A percentile compares a stretch with the other conserved stretches of the same genome.
phyloP scores from a whole-genome alignment of 1,284 basidiomycete genomes.

The Stereum hirsutum region DNA sequence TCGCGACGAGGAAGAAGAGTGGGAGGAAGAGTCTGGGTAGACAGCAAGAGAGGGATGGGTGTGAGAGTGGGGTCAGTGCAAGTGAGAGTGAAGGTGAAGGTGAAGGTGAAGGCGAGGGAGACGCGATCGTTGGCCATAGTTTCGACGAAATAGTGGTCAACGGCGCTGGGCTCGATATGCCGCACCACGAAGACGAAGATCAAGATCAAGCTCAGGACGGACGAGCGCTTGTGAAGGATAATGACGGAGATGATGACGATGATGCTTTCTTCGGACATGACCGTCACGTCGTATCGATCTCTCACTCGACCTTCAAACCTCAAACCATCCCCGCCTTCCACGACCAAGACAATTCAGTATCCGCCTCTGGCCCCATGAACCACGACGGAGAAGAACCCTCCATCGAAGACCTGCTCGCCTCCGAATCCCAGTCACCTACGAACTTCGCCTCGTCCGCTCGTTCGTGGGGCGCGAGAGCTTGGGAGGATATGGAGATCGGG shows the following conservation, averaged over 20 bases:
- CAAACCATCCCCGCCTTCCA: too few relatives aligned
- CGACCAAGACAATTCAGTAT: too few relatives aligned
- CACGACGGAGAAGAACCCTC: slow-evolving; percentile 31
- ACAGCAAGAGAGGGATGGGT: background rate
- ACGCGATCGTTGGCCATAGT: slow-evolving; percentile 37
- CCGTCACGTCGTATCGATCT: slow-evolving; percentile 1
- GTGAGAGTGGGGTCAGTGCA: background rate
- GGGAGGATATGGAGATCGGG: slow-evolving; percentile 29
- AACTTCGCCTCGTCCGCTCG: too few relatives aligned
- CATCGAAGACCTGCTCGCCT: slow-evolving; percentile 37
- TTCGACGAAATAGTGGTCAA: too few relatives aligned
- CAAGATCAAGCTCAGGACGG: background rate
- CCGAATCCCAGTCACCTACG: slow-evolving; percentile 9
- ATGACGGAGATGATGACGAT: background rate
- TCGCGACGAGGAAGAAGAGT: background rate
- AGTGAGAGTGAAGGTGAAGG: background rate
- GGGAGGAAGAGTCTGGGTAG: background rate
- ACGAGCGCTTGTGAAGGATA: background rate
- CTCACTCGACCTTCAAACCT: background rate
- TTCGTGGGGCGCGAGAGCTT: slow-evolving; percentile 31
- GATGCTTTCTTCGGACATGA: background rate
- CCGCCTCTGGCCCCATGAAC: too few relatives aligned
- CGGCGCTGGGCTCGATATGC: too few relatives aligned
- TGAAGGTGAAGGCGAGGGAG: slow-evolving; percentile 25
- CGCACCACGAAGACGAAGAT: too few relatives aligned